A percentile compares a stretch with the other conserved stretches of the same genome.
Evolutionary conservation across 441 rosid genomes (phyloP).

Genomic region (Croton setiger): DNA sequence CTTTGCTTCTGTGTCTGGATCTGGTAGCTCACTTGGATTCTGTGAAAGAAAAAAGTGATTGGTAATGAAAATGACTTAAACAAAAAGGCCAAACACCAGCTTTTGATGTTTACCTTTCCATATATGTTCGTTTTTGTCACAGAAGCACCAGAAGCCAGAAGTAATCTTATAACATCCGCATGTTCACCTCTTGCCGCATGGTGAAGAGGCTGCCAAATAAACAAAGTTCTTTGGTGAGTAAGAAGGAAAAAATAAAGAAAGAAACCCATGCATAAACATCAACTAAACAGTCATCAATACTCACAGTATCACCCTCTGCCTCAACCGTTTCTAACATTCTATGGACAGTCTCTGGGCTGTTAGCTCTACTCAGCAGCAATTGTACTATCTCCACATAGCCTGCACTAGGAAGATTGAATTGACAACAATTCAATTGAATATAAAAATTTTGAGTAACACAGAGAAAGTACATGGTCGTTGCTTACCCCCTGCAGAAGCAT

Average conservation of each 20-base stretch:
- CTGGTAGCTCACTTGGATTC: constrained; percentile 79
- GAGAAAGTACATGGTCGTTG: not conserved
- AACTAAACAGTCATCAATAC: constrained; percentile 22
- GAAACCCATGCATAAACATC: not conserved
- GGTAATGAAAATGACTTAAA: constrained; percentile 9
- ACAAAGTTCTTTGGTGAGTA: not conserved
- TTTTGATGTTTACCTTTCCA: constrained; percentile 56
- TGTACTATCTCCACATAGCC: constrained; percentile 69
- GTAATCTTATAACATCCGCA: constrained; percentile 54
- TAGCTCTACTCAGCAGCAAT: constrained; percentile 57
- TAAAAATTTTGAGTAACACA: not conserved
- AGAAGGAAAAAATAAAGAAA: not conserved
- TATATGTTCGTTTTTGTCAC: constrained; percentile 45
- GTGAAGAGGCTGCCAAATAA: constrained; percentile 75
- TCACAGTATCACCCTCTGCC: constrained; percentile 80
- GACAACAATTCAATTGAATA: not conserved
- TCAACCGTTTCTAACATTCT: constrained; percentile 77
- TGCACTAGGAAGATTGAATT: constrained; percentile 22
- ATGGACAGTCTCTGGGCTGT: constrained; percentile 37
- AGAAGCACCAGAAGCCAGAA: constrained; percentile 73
- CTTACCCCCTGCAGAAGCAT: constrained; percentile 89
- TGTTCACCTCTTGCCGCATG: constrained; percentile 93
- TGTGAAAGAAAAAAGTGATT: constrained; percentile 29
- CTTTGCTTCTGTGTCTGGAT: constrained; percentile 58
- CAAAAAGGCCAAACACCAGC: not conserved